Evolutionary conservation across 2,329 filamentous ascomycete genomes (phyloP), one percentile per base, ranked within the genome.

Genomic region (Pyricularia sp.): DNA sequence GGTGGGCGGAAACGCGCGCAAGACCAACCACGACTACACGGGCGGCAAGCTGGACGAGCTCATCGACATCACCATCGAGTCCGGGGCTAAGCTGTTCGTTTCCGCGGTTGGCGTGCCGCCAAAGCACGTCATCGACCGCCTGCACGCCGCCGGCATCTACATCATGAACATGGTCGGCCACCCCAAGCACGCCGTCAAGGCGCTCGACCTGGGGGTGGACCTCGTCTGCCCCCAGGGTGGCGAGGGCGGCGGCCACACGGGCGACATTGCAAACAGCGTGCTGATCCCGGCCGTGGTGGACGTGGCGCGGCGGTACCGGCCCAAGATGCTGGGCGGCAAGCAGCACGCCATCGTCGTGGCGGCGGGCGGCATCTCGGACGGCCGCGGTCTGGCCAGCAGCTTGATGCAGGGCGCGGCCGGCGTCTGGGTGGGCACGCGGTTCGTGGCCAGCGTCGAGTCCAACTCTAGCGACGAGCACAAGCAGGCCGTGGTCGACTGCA

Each of bases 101-200:
- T 89, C 85, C 68, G 94, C 94, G 1, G 93, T 97, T 0, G 94
- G 94, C 10, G 90, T 97, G 26, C 94, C 94, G 20, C 92, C 94
- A 0, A 81, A 82, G 64, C 79, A 82, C 69, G 87, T 94, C 4
- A 90, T 97, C 69, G 88, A 92, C 73, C 82, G 88, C 64, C 83
- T 98, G 64, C 94, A 98, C 76, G 84, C 85, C 10, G 90, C 91
- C 0, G 92, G 91, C 0, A 91, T 98, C 59, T 77, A 96, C 70
- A 85, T 97, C 50, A 97, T 97, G 93, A 97, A 97, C 78, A 97
- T 97, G 94, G 93, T 97, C 25, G 94, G 94, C 0, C 92, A 94
- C 74, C 94, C 94, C 1, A 93, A 91, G 77, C 94, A 98, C 78
- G 94, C 94, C 0, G 86, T 90, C 77, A 97, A 97, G 81, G 94